Conservation (phyloP, 2,329 filamentous ascomycete genomes). For the Stagonosporopsis chrysanthemi region DNA sequence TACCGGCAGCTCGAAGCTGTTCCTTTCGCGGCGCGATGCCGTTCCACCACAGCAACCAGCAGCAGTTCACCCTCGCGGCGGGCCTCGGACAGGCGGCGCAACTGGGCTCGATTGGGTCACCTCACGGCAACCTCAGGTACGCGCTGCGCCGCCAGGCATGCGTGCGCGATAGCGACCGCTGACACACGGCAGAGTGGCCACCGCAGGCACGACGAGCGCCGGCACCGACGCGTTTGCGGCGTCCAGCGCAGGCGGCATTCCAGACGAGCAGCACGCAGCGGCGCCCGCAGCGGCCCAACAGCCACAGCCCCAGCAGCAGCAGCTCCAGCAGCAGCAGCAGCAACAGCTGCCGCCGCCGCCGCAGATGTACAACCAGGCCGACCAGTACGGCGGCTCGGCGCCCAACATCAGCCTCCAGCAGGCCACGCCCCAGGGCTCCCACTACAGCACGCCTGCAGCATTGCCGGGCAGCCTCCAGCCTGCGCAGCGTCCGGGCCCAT, state of each 20-base stretch:
- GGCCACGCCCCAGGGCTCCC: slow-evolving; percentile 56
- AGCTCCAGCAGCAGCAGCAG: slow-evolving; percentile 8
- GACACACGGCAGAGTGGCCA: slow-evolving; percentile 35
- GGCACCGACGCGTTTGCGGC: slow-evolving; percentile 56
- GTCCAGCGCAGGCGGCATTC: slow-evolving; percentile 50
- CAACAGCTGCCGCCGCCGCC: slow-evolving; percentile 10
- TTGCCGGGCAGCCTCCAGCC: slow-evolving; percentile 68
- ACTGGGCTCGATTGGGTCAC: slow-evolving; percentile 57
- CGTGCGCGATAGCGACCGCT: background rate
- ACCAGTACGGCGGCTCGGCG: slow-evolving; percentile 57
- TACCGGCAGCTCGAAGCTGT: slow-evolving; percentile 15
- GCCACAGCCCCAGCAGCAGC: slow-evolving; percentile 17
- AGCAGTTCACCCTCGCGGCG: slow-evolving; percentile 36
- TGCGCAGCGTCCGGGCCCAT: slow-evolving; percentile 60
- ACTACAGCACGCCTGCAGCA: slow-evolving; percentile 54
- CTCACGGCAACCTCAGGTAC: slow-evolving; percentile 50
- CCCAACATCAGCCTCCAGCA: slow-evolving; percentile 69
- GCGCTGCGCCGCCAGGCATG: background rate
- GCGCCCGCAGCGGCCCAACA: slow-evolving; percentile 47
- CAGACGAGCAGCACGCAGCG: slow-evolving; percentile 65
- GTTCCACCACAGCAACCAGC: slow-evolving; percentile 41
- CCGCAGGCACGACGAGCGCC: slow-evolving; percentile 52
- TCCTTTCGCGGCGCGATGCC: slow-evolving; percentile 42
- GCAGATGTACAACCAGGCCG: slow-evolving; percentile 57
- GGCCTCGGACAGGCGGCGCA: slow-evolving; percentile 57